Evolutionary conservation across 257 asterid genomes (phyloP), one percentile per base, ranked within the genome.

Genomic region (Nicotiana knightiana): DNA sequence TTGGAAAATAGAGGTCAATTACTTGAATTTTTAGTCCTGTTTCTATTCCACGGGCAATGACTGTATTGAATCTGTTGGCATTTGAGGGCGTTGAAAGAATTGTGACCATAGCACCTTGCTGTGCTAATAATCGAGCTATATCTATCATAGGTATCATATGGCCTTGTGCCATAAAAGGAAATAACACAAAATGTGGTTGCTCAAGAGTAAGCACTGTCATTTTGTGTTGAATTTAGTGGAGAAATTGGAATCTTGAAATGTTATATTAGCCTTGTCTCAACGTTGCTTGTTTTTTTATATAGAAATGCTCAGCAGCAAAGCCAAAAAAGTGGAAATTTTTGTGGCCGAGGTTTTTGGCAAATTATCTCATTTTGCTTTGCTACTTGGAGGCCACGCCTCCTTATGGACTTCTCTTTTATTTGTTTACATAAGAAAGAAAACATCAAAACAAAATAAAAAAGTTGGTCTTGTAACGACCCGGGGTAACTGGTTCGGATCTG

Each of bases 91-190:
- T 89, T 39, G 85, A 43, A 8, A 91, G 46, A 3, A 93, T 57
- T 51, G 93, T 88, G 79, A 90, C 73, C 2, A 51, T 63, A 2
- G 67, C 87, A 3, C 91, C 92, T 1, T 85, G 89, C 8, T 65
- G 82, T 0, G 94, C 93, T 1, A 93, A 87, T 53, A 89, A 55
- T 77, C 86, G 80, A 66, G 93, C 91, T 3, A 93, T 88, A 83
- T 92, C 97, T 11, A 89, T 65, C 90, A 88, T 88, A 21, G 95
- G 94, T n/a, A 91, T 84, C 77, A 86, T 46, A 76, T 91, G 96
- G 84, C 97, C 96, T 66, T 87, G 94, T 18, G 93, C 91, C 89
- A 90, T 10, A 83, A 88, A 86, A 21, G 97, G 97, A 17, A 93
- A 64, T 57, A 93, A 76, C 11, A 83, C 88, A 21, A 93, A 88